A percentile compares a stretch with the other conserved stretches of the same genome.
These are phyloP conservation scores for Ogataea saltuana DNA, from an alignment of 805 yeast species.

Conservation along the genomic window DNA sequence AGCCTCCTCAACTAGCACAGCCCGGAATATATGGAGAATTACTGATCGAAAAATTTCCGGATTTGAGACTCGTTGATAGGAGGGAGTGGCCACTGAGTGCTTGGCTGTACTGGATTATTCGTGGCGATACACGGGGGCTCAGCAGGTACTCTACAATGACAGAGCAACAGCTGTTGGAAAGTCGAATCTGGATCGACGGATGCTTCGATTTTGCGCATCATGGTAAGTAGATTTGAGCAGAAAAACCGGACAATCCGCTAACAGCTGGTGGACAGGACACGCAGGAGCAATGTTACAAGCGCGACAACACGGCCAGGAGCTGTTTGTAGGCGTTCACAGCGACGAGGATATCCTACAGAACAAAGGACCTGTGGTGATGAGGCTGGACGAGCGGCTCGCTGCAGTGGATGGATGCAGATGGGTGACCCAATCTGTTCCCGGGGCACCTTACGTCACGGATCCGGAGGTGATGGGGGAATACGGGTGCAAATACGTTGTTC, in stretches of 20 bases:
- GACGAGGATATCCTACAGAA: constrained; percentile 81
- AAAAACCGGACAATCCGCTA: neutral
- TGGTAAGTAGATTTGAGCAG: constrained; percentile 43
- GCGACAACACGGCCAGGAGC: constrained; percentile 71
- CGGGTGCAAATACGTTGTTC: constrained; percentile 89
- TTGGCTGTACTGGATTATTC: too few relatives aligned
- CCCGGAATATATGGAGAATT: too few relatives aligned
- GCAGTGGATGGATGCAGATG: constrained; percentile 92
- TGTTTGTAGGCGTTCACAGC: constrained; percentile 86
- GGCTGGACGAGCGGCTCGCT: constrained; percentile 68
- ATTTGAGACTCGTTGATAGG: too few relatives aligned
- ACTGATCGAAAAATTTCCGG: too few relatives aligned
- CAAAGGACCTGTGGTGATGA: constrained; percentile 96
- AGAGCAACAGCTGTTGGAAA: constrained; percentile 22
- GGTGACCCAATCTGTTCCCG: constrained; percentile 68
- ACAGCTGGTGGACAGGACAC: constrained; percentile 48
- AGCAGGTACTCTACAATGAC: neutral
- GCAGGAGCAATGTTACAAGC: constrained; percentile 97
- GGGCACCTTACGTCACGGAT: constrained; percentile 93
- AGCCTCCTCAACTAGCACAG: too few relatives aligned
- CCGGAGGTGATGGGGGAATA: constrained; percentile 73
- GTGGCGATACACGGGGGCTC: too few relatives aligned
- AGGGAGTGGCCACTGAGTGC: too few relatives aligned
- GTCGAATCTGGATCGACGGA: constrained; percentile 92
- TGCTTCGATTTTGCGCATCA: constrained; percentile 98